Evolutionary conservation across 2,329 filamentous ascomycete species (phyloP), one percentile per base, ranked within the genome.

Genomic region (Cordyceps javanica): DNA sequence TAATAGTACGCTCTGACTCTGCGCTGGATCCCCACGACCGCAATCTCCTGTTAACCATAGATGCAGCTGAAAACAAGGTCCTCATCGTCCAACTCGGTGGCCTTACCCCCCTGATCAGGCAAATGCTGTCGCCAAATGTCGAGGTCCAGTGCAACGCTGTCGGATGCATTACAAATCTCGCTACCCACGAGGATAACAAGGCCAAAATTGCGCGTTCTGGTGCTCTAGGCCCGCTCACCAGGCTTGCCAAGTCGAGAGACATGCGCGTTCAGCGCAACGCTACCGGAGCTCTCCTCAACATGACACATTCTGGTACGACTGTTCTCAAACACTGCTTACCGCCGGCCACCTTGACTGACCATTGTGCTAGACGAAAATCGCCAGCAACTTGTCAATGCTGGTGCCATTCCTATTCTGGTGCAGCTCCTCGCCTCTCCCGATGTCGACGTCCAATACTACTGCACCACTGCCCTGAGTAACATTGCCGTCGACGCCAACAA

Each of bases 61-160:
- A 55, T n/a, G 66, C 1, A 97, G 94, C 90, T 65, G 92, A 97
- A 72, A 99, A 99, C 81, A 99, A 99, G 74, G 91, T 97, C 61
- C 80, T 93, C 63, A 99, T 99, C 67, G 94, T 99, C 61, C 85
- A 91, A 63, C 85, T 99, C 16, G 92, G 92, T 59, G 94, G 94
- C 26, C 82, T 99, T 60, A 86, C 86, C 55, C 93, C 94, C 55
- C 82, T 99, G 60, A 99, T 97, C 74, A 88, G 90, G 63, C 94
- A 99, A 75, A 99, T 99, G 94, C 91, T 95, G 76, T 97, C 93
- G 58, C 84, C 88, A 48, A 99, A 99, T 67, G 94, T 99, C 65
- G 94, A 99, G 72, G 94, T 99, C 26, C 94, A 99, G 75, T 99
- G 94, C 79, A 99, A 99, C 73, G 94, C 94, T 44, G 94, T 99